Evolutionary conservation across 352 stramenopile species (phyloP).

Genomic region (Phytophthora niederhauseri): DNA sequence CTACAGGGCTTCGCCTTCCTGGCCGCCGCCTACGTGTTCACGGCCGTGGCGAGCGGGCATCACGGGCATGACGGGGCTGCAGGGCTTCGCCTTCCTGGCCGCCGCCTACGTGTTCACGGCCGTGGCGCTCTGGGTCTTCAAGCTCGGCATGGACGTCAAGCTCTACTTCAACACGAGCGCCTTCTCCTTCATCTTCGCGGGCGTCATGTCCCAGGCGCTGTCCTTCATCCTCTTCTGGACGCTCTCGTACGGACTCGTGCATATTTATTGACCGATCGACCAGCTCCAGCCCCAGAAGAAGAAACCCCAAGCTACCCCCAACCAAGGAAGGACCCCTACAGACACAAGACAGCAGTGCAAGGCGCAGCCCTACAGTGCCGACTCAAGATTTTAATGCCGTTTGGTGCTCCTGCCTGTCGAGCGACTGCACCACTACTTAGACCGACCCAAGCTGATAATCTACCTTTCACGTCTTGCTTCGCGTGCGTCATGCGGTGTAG

Average conservation of each 20-base stretch:
- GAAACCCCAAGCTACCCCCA: conserved; percentile 2
- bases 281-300: not conserved
- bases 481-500: not conserved
- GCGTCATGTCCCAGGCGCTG: conserved; percentile 75
- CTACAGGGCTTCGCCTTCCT: conserved; percentile 80
- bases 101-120: conserved; percentile 72
- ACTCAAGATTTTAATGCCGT: not conserved
- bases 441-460: conserved; percentile 8
- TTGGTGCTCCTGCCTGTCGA: too few relatives aligned
- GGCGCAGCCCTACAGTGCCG: not conserved
- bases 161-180: conserved; percentile 83
- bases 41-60: conserved; percentile 70
- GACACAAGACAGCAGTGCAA: conserved; percentile 1
- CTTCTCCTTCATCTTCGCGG: conserved; percentile 71
- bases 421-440: not conserved
- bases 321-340: not conserved
- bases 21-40: conserved; percentile 67
- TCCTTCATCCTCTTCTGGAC: conserved; percentile 93
- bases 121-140: conserved; percentile 65
- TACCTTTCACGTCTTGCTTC: conserved; percentile 9
- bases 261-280: conserved; percentile 84
- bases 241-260: conserved; percentile 85
- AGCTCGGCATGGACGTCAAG: conserved; percentile 78
- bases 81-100: conserved; percentile 78
- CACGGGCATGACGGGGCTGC: conserved; percentile 74